These are phyloP conservation scores for bread wheat (Triticum aestivum) DNA, from an alignment of 176 grass and related monocot genomes.

Conservation along the genomic window DNA sequence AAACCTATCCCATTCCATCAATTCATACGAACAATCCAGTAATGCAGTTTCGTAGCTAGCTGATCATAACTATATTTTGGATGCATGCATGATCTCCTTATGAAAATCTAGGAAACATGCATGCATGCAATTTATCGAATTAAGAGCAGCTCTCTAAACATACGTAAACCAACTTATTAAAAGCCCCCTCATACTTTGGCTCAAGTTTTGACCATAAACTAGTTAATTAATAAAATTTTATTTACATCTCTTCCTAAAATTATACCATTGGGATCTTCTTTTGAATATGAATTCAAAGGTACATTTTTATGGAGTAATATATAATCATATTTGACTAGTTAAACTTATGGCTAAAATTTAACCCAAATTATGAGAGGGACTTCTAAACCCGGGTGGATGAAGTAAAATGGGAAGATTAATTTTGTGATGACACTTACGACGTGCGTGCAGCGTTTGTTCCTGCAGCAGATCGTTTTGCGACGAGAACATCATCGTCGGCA, in stretches of 20 bases:
- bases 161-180: not conserved
- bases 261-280: too few species aligned
- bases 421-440: slow-evolving; percentile 33
- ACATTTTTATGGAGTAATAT: too few species aligned
- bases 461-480: slow-evolving; percentile 34
- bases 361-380: too few species aligned
- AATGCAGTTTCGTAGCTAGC: not conserved
- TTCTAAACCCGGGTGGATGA: too few species aligned
- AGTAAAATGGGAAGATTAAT: not conserved
- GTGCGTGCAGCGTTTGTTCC: slow-evolving; percentile 41
- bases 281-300: too few species aligned
- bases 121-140: not conserved
- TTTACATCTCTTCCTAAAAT: too few species aligned
- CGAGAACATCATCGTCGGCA: slow-evolving; percentile 47
- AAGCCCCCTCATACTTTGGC: too few species aligned
- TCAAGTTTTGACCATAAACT: too few species aligned
- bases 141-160: not conserved
- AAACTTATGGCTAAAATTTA: too few species aligned
- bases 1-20: not conserved
- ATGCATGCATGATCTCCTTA: not conserved
- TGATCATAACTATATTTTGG: not conserved
- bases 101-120: too few species aligned
- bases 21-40: not conserved
- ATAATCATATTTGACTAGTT: too few species aligned
- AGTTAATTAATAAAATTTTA: too few species aligned